Evolutionary conservation across 352 stramenopile species (phyloP).

Genomic region (Globisporangium radiosum): DNA sequence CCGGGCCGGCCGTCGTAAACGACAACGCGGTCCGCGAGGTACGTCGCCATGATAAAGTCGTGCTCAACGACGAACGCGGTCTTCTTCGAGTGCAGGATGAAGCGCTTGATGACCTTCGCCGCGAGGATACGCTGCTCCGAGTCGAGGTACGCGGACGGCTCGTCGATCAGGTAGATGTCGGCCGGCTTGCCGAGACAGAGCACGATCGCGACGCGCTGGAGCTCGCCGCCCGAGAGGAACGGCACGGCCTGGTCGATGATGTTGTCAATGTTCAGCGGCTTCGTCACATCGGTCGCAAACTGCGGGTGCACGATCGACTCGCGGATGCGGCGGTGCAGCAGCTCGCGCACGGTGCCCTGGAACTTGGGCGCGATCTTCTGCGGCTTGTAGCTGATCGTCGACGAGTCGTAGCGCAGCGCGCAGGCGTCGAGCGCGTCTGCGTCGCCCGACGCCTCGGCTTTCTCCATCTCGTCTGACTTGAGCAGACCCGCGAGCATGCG

Average conservation of each 20-base stretch:
- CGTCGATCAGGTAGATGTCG: constrained; percentile 99
- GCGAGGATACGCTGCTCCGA: constrained; percentile 99
- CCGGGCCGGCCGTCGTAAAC: constrained; percentile 94
- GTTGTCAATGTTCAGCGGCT: constrained; percentile 96
- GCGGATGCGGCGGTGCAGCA: constrained; percentile 97
- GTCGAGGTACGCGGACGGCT: constrained; percentile 99
- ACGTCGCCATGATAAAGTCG: constrained; percentile 99
- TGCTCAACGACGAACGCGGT: constrained; percentile 99
- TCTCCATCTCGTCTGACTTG: constrained; percentile 96
- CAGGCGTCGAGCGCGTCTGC: constrained; percentile 69
- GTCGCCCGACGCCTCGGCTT: constrained; percentile 64
- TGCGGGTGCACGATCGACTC: constrained; percentile 97
- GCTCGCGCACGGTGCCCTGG: constrained; percentile 94
- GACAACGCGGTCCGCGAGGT: constrained; percentile 96
- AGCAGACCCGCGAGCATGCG: constrained; percentile 98
- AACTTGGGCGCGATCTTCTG: constrained; percentile 98
- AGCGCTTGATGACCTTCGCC: constrained; percentile 99
- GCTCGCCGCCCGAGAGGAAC: constrained; percentile 97
- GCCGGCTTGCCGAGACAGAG: constrained; percentile 97
- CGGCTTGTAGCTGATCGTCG: constrained; percentile 96
- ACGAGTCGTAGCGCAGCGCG: constrained; percentile 76
- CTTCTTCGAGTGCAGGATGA: constrained; percentile 99
- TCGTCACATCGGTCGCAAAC: constrained; percentile 99
- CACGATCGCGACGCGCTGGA: constrained; percentile 98
- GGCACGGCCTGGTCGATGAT: constrained; percentile 99